Percentiles rank a stretch among this genome's conserved stretches.
These are phyloP conservation scores for Hymenoscyphus occultus DNA, from an alignment of 2,329 filamentous ascomycete species.

Conservation along the genomic window DNA sequence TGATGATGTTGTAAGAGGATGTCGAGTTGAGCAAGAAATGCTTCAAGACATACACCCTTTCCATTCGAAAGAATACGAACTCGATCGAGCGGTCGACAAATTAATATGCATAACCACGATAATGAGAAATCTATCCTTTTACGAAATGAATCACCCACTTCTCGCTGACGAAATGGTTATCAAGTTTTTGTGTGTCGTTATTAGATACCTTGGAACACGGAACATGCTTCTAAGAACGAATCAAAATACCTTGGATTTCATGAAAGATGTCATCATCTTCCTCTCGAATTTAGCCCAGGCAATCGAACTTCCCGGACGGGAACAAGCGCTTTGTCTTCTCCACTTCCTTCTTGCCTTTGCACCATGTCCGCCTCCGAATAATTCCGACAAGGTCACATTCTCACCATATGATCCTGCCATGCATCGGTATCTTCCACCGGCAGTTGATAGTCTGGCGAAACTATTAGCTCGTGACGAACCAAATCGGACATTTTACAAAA, in stretches of 20 bases:
- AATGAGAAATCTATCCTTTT: slow-evolving; percentile 87
- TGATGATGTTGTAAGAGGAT: slow-evolving; percentile 81
- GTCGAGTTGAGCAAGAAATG: slow-evolving; percentile 67
- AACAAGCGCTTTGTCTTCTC: slow-evolving; percentile 82
- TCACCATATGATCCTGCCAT: slow-evolving; percentile 74
- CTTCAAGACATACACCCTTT: slow-evolving; percentile 71
- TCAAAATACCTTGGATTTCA: slow-evolving; percentile 86
- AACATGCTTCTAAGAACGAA: slow-evolving; percentile 81
- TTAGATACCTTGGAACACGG: slow-evolving; percentile 83
- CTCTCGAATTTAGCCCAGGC: slow-evolving; percentile 83
- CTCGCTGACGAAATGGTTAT: slow-evolving; percentile 76
- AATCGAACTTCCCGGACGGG: slow-evolving; percentile 77
- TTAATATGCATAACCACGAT: slow-evolving; percentile 90
- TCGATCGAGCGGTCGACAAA: slow-evolving; percentile 82
- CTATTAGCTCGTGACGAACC: slow-evolving; percentile 90
- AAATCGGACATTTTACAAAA: slow-evolving; percentile 79
- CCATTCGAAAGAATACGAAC: slow-evolving; percentile 73
- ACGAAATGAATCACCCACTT: slow-evolving; percentile 69
- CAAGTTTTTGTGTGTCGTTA: slow-evolving; percentile 78
- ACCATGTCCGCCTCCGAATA: slow-evolving; percentile 67
- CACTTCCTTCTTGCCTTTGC: slow-evolving; percentile 91
- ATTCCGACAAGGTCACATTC: slow-evolving; percentile 64
- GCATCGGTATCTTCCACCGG: slow-evolving; percentile 85
- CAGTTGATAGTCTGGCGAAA: slow-evolving; percentile 88
- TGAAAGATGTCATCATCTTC: slow-evolving; percentile 90